phyloP scores from a whole-genome alignment of 1,284 basidiomycete genomes.

The Entoloma clypeatum region DNA sequence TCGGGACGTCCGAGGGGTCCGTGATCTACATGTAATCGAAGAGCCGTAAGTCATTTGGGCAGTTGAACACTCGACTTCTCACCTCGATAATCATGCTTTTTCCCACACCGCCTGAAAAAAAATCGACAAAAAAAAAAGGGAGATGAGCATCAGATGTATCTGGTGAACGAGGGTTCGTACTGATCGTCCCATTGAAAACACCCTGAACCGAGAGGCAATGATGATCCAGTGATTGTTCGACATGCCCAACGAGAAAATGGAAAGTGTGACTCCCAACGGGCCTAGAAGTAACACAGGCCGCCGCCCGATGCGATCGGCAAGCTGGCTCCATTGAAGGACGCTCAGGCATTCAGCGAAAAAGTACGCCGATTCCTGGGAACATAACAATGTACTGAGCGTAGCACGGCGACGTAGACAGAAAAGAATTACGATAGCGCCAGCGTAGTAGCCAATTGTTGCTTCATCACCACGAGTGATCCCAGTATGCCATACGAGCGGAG shows the following conservation, averaged over 20 bases:
- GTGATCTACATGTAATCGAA: slow-evolving; percentile 25
- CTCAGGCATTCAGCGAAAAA: slow-evolving; percentile 33
- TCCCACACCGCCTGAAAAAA: slow-evolving; percentile 27
- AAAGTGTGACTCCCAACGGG: slow-evolving; percentile 31
- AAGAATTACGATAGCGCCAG: slow-evolving; percentile 40
- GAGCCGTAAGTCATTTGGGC: slow-evolving; percentile 30
- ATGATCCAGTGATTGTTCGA: slow-evolving; percentile 23
- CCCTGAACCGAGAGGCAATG: slow-evolving; percentile 19
- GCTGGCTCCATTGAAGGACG: slow-evolving; percentile 36
- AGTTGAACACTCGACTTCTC: slow-evolving; percentile 38
- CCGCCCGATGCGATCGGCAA: slow-evolving; percentile 36
- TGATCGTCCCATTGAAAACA: slow-evolving; percentile 33
- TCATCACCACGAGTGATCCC: slow-evolving; percentile 44
- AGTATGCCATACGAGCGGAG: slow-evolving; percentile 44
- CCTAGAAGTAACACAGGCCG: slow-evolving; percentile 36
- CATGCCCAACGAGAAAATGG: slow-evolving; percentile 35
- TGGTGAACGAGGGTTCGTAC: slow-evolving; percentile 5
- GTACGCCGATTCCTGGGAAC: slow-evolving; percentile 33
- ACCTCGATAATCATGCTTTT: slow-evolving; percentile 47
- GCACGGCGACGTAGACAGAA: neutral
- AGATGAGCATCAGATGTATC: too few species aligned
- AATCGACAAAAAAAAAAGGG: slow-evolving; percentile 12
- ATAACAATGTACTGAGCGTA: neutral
- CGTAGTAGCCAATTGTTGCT: slow-evolving; percentile 48
- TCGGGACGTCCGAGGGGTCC: slow-evolving; percentile 43